These are phyloP conservation scores for Paramecium bursaria DNA, from an alignment of 73 alveolate genomes.

Conservation along the genomic window DNA sequence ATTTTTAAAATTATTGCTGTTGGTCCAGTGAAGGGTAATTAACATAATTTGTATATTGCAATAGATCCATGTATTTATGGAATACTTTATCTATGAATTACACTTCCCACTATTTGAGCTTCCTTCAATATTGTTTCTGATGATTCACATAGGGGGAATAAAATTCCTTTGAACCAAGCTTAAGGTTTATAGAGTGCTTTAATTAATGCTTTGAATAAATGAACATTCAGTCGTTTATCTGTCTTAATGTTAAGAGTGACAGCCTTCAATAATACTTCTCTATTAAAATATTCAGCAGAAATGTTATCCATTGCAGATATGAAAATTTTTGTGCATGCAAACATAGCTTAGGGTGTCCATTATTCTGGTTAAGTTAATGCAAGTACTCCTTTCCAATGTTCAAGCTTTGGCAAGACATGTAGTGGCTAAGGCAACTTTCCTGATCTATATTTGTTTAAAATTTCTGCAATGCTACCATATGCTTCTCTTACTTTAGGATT, in stretches of 20 bases:
- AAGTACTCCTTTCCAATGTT: conserved; percentile 95
- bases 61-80: conserved; percentile 94
- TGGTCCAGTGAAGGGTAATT: conserved; percentile 81
- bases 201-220: conserved; percentile 89
- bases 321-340: conserved; percentile 89
- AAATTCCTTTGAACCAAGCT: conserved; percentile 95
- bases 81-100: conserved; percentile 86
- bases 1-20: conserved; percentile 91
- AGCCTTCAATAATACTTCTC: conserved; percentile 86
- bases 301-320: conserved; percentile 82
- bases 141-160: conserved; percentile 86
- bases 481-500: conserved; percentile 93
- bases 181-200: conserved; percentile 93
- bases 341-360: conserved; percentile 94
- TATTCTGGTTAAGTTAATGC: conserved; percentile 91
- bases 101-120: conserved; percentile 94
- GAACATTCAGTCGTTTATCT: conserved; percentile 92
- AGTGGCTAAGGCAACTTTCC: conserved; percentile 95
- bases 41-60: conserved; percentile 86
- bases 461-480: conserved; percentile 85
- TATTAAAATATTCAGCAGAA: conserved; percentile 85
- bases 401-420: conserved; percentile 86
- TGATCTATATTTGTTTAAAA: conserved; percentile 82
- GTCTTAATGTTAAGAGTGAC: conserved; percentile 83
- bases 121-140: conserved; percentile 90